Evolutionary conservation across 768 basidiomycete species (phyloP).

Genomic region (Kwoniella botswanensis): DNA sequence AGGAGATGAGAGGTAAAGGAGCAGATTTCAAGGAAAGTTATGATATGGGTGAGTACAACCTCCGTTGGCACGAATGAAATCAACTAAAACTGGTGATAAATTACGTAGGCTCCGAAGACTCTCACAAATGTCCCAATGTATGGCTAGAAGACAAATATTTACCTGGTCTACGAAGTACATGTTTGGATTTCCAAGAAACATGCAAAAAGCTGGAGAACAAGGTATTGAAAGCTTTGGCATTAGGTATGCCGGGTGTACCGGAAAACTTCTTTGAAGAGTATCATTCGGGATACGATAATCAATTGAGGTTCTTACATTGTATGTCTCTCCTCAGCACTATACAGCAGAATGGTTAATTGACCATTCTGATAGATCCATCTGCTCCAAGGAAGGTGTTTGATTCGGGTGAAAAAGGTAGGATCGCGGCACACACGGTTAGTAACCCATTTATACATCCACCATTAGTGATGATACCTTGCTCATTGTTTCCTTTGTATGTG

Average conservation of each 20-base stretch:
- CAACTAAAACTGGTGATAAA: not conserved
- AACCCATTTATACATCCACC: not conserved
- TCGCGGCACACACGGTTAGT: conserved; percentile 31
- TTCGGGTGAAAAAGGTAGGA: conserved; percentile 31
- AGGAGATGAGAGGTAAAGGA: conserved; percentile 16
- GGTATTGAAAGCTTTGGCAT: conserved; percentile 35
- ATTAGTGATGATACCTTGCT: not conserved
- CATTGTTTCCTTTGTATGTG: not conserved
- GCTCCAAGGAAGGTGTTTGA: conserved; percentile 28
- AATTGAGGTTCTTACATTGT: conserved; percentile 39
- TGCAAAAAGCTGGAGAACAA: conserved; percentile 28
- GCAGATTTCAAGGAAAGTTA: conserved; percentile 27
- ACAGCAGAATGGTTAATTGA: too few relatives aligned
- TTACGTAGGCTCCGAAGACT: conserved; percentile 15
- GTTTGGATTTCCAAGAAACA: conserved; percentile 25
- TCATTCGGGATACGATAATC: conserved; percentile 38
- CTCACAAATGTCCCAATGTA: conserved; percentile 21
- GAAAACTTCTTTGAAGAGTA: conserved; percentile 39
- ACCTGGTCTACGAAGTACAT: conserved; percentile 18
- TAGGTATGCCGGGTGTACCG: conserved; percentile 45
- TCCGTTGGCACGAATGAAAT: too few relatives aligned
- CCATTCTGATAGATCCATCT: conserved; percentile 22
- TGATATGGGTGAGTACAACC: conserved; percentile 28
- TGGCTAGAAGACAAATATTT: conserved; percentile 32
- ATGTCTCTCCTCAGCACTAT: not conserved